Evolutionary conservation across 768 basidiomycete species (phyloP).

Genomic region (Clathrus columnatus): DNA sequence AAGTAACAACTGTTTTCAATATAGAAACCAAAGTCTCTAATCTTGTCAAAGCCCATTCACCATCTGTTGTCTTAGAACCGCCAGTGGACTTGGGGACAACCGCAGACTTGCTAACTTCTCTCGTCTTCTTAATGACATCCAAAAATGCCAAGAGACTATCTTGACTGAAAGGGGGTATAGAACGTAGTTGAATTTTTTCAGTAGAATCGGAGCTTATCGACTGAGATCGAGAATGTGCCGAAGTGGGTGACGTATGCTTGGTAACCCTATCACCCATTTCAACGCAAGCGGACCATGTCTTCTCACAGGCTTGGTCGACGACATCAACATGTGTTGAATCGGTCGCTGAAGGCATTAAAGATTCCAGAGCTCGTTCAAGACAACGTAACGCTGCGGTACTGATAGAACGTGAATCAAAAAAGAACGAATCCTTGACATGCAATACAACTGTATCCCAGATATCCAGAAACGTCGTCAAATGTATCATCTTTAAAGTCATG

Average conservation of each 20-base stretch:
- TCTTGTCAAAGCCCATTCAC: conserved; percentile 61
- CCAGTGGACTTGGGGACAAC: too few species aligned
- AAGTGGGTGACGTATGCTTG: conserved; percentile 7
- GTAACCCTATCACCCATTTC: conserved; percentile 48
- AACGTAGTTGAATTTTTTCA: neutral
- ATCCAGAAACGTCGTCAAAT: conserved; percentile 55
- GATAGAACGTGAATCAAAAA: conserved; percentile 53
- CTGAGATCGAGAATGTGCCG: neutral
- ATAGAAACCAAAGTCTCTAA: conserved; percentile 66
- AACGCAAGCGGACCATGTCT: conserved; percentile 64
- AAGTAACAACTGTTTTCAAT: conserved; percentile 74
- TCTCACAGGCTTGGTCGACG: conserved; percentile 43
- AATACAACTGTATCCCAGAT: conserved; percentile 71
- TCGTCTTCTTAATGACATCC: conserved; percentile 55
- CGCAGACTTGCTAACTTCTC: conserved; percentile 39
- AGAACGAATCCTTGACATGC: conserved; percentile 62
- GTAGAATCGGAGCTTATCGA: neutral
- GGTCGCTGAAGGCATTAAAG: conserved; percentile 30
- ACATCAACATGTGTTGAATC: conserved; percentile 25
- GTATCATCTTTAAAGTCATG: conserved; percentile 61
- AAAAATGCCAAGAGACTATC: conserved; percentile 80
- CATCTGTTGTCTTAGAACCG: conserved; percentile 20
- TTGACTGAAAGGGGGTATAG: conserved; percentile 56
- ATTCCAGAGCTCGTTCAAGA: conserved; percentile 68
- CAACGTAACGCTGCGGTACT: conserved; percentile 81